Evolutionary conservation across 1,139 yeast species (phyloP), one percentile per base, ranked within the genome.

Genomic region (Yamadazyma blattariae): DNA sequence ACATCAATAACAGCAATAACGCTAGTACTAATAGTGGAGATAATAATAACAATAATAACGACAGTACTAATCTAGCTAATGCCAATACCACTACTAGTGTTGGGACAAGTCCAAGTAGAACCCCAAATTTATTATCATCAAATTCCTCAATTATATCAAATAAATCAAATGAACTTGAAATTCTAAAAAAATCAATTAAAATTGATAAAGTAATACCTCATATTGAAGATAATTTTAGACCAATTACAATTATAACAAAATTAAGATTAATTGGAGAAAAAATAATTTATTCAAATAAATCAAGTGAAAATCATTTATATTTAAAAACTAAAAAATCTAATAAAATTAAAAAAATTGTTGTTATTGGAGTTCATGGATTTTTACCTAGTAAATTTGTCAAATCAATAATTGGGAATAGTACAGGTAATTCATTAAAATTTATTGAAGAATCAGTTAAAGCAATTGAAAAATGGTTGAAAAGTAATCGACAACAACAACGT

Each of bases 301-400:
- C 56, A 12, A 53, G 54, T 6, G 74, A 61, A 42, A 43, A 38
- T 27, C 75, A 70, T 46, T 42, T 68, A 26, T 70, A 69, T 47
- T 53, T 52, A 20, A 35, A 48, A 4, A 38, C 50, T 0, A 47
- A 49, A 27, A 56, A 56, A 32, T 35, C 37, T 5, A 34, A 39
- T 7, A 36, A 37, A 8, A 45, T 54, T 13, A 65, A 64, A 34
- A 63, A 55, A 30, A 70, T 66, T 3, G 64, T 74, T 2, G 57
- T 75, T 1, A 57, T 77, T 22, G 70, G 74, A 0, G 90, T 92
- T 1, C 97, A 92, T 62, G 97, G 97, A 1, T 92, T 90, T 51
- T 88, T 92, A 61, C 97, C 98, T 0, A 83, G 90, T 20, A 77
- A 75, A 41, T 57, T 76, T 52, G 77, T 72, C 11, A 59, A 63